Conservation (phyloP, 176 grass and related monocot genomes). For the Tillandsia leiboldiana region DNA sequence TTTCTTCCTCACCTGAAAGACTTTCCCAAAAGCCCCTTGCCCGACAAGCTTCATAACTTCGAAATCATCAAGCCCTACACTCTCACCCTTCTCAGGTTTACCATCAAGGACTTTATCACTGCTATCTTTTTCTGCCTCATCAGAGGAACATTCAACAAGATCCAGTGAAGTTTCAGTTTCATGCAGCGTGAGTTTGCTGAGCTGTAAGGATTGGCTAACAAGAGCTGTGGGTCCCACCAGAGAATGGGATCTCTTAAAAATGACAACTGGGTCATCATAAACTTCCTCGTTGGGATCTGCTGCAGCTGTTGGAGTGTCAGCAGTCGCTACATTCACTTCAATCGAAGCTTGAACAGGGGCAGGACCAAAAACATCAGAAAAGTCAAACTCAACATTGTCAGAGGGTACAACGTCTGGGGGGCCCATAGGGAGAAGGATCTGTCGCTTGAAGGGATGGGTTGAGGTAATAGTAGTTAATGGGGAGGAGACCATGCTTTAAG, state of each 20-base stretch:
- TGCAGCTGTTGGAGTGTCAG: constrained; percentile 42
- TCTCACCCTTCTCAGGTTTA: constrained; percentile 37
- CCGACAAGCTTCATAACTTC: constrained; percentile 94
- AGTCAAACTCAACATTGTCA: constrained; percentile 87
- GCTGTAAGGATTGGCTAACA: constrained; percentile 60
- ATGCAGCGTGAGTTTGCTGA: constrained; percentile 61
- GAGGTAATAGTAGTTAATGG: constrained; percentile 37
- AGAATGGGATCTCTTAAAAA: constrained; percentile 85
- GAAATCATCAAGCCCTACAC: constrained; percentile 74
- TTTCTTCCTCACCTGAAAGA: constrained; percentile 89
- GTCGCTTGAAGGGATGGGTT: constrained; percentile 34
- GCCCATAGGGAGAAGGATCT: constrained; percentile 70
- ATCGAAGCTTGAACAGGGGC: constrained; percentile 42
- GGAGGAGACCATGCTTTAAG: constrained; percentile 71
- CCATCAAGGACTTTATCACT: constrained; percentile 38
- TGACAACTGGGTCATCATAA: constrained; percentile 66
- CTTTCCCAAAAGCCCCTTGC: constrained; percentile 97
- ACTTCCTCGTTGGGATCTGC: constrained; percentile 48
- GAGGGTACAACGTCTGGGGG: constrained; percentile 66
- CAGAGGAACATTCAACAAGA: constrained; percentile 45
- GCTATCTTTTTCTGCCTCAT: constrained; percentile 30
- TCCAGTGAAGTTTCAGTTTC: constrained; percentile 57
- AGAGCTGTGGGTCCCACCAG: constrained; percentile 74
- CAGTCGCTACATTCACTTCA: constrained; percentile 31
- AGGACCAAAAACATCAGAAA: constrained; percentile 92